Conservation (phyloP, 805 yeast genomes). For the Metschnikowia colocasiae region DNA sequence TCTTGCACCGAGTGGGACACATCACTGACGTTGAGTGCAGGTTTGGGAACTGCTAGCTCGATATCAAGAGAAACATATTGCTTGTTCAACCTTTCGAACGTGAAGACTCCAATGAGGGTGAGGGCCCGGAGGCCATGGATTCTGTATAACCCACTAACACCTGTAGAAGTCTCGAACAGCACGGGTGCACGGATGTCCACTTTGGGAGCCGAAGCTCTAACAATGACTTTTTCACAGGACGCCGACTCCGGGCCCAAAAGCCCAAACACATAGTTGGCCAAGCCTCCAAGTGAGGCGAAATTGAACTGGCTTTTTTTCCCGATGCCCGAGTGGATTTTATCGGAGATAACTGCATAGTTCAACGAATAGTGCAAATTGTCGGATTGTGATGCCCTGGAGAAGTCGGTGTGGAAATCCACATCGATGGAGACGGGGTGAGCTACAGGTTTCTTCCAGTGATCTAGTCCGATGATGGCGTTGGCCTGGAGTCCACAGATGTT, state of each 20-base stretch:
- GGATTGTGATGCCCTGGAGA: conserved; percentile 66
- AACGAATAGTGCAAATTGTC: conserved; percentile 82
- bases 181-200: conserved; percentile 54
- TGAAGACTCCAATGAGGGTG: conserved; percentile 89
- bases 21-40: conserved; percentile 18
- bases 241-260: conserved; percentile 40
- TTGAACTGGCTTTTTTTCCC: conserved; percentile 37
- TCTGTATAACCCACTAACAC: conserved; percentile 22
- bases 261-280: conserved; percentile 47
- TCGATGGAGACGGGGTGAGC: conserved; percentile 65
- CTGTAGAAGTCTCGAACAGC: conserved; percentile 8
- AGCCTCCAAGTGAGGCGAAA: conserved; percentile 40
- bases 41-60: conserved; percentile 34
- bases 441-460: conserved; percentile 66
- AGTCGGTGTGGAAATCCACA: conserved; percentile 60
- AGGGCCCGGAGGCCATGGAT: conserved; percentile 55
- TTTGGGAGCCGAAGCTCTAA: conserved; percentile 44
- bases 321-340: conserved; percentile 56
- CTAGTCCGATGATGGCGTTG: conserved; percentile 64
- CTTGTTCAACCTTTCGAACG: conserved; percentile 77
- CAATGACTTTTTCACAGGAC: conserved; percentile 44
- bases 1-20: conserved; percentile 37
- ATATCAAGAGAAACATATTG: conserved; percentile 66
- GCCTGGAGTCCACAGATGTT: conserved; percentile 56
- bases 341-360: conserved; percentile 81